Conservation (phyloP, 202 grass and related monocot species). For the Setaria italica region DNA sequence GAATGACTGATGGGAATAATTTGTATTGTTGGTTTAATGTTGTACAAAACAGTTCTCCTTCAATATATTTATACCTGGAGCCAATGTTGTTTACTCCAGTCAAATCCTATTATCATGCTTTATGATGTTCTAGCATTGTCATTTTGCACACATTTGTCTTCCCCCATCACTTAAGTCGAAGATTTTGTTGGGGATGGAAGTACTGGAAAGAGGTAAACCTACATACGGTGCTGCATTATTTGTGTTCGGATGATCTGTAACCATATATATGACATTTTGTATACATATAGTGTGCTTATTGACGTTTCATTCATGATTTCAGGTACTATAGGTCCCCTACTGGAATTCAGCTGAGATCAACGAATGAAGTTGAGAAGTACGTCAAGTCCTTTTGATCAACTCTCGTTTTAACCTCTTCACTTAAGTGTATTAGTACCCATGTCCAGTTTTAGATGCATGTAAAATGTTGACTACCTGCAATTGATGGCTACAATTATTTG, state of each 20-base stretch:
- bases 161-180: background rate
- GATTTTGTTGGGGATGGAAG: background rate
- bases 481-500: background rate
- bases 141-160: slow-evolving; percentile 3
- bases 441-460: slow-evolving; percentile 11
- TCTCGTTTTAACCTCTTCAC: slow-evolving; percentile 16
- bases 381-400: slow-evolving; percentile 14
- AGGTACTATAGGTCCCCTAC: slow-evolving; percentile 61
- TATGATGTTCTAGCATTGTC: slow-evolving; percentile 1
- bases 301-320: slow-evolving; percentile 19
- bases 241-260: background rate
- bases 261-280: background rate
- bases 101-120: slow-evolving; percentile 13
- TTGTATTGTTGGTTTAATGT: background rate
- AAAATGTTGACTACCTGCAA: background rate
- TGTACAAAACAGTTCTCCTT: background rate
- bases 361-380: slow-evolving; percentile 60
- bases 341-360: slow-evolving; percentile 61
- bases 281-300: background rate
- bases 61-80: background rate
- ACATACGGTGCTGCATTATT: background rate
- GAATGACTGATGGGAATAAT: background rate
- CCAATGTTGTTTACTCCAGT: background rate
- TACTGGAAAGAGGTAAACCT: background rate
- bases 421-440: background rate